Evolutionary conservation across 257 asterid species (phyloP).

Genomic region (Solanum etuberosum): DNA sequence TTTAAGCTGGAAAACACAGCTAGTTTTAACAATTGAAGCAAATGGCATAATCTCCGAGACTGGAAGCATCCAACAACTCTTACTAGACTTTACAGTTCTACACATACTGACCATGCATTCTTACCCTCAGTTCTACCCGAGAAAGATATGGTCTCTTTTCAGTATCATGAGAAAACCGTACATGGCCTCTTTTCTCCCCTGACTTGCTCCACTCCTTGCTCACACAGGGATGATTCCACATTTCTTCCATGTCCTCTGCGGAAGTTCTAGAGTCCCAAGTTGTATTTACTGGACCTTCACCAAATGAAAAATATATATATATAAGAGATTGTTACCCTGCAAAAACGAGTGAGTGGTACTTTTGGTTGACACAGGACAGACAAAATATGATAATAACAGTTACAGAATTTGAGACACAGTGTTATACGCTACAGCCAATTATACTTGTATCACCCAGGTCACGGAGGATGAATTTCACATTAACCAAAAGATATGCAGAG

Average conservation of each 20-base stretch:
- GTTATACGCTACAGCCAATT: background rate
- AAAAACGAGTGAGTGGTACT: background rate
- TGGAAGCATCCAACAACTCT: background rate
- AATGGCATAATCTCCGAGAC: background rate
- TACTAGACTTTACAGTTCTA: background rate
- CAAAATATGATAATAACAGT: background rate
- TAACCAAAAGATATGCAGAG: background rate
- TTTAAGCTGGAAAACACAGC: background rate
- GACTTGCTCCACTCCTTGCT: slow-evolving; percentile 79
- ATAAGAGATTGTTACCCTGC: background rate
- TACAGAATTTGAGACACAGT: background rate
- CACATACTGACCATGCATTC: background rate
- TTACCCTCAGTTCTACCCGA: slow-evolving; percentile 76
- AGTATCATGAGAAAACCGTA: slow-evolving; percentile 61
- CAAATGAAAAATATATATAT: background rate
- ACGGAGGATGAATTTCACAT: background rate
- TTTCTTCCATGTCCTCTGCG: slow-evolving; percentile 66
- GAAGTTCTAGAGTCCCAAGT: slow-evolving; percentile 93
- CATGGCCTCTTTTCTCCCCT: slow-evolving; percentile 76
- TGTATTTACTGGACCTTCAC: slow-evolving; percentile 25
- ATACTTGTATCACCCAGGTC: background rate
- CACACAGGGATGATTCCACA: slow-evolving; percentile 67
- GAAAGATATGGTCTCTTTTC: slow-evolving; percentile 79
- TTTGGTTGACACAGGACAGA: background rate
- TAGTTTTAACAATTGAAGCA: background rate